Percentiles rank a stretch among this genome's conserved stretches.
Conservation (phyloP, 2,329 filamentous ascomycete genomes). For the Metarhizium sp. region DNA sequence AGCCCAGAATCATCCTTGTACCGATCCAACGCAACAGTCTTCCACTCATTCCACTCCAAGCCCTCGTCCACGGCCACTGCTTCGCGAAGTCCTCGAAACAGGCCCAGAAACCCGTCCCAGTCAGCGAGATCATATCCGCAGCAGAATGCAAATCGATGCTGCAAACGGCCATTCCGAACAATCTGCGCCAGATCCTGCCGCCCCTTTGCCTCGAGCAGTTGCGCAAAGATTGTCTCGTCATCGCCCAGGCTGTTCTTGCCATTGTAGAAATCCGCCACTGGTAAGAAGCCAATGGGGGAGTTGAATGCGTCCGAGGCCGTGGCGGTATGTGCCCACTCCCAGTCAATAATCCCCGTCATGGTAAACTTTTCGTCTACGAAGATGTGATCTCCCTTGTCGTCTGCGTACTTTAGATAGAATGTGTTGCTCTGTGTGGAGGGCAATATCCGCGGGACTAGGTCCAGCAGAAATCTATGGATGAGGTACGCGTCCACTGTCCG, state of each 20-base stretch:
- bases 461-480: slow-evolving; percentile 31
- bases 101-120: slow-evolving; percentile 31
- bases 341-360: slow-evolving; percentile 40
- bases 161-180: slow-evolving; percentile 26
- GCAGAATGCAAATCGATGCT: slow-evolving; percentile 31
- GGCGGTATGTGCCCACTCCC: slow-evolving; percentile 26
- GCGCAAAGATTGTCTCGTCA: slow-evolving; percentile 29
- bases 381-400: slow-evolving; percentile 38
- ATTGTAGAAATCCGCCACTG: slow-evolving; percentile 30
- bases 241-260: slow-evolving; percentile 24
- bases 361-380: slow-evolving; percentile 34
- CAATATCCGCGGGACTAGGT: slow-evolving; percentile 20
- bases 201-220: slow-evolving; percentile 20
- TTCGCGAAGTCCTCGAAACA: slow-evolving; percentile 29
- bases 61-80: slow-evolving; percentile 21
- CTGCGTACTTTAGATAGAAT: slow-evolving; percentile 32
- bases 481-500: slow-evolving; percentile 27
- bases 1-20: slow-evolving; percentile 20
- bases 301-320: slow-evolving; percentile 29
- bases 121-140: slow-evolving; percentile 31
- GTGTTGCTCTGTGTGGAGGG: slow-evolving; percentile 14
- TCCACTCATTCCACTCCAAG: slow-evolving; percentile 30
- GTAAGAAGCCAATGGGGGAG: slow-evolving; percentile 29
- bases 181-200: slow-evolving; percentile 23
- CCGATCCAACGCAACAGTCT: slow-evolving; percentile 20